These are phyloP conservation scores for Amphicarpaea edgeworthii DNA, from an alignment of 306 rosid genomes.

Conservation along the genomic window DNA sequence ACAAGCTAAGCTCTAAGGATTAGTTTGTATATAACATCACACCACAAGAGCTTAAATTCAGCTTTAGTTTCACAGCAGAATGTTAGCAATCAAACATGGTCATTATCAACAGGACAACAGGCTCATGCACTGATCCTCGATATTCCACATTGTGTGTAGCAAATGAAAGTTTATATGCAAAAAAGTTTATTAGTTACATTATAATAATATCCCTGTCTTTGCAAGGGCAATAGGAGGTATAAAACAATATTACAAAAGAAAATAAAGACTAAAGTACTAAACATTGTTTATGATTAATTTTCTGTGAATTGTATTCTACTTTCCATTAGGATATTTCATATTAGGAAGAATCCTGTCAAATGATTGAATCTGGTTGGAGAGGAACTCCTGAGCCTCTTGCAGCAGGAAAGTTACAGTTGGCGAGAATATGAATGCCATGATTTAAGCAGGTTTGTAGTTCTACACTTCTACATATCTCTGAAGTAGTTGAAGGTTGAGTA, in stretches of 20 bases:
- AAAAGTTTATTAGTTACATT: neutral
- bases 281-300: neutral
- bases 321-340: conserved; percentile 6
- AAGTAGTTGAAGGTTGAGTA: conserved; percentile 11
- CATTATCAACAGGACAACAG: conserved; percentile 1
- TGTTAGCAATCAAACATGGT: neutral
- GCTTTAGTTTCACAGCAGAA: conserved; percentile 17
- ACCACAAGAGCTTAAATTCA: conserved; percentile 1
- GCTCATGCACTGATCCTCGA: conserved; percentile 2
- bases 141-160: conserved; percentile 21
- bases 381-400: conserved; percentile 5
- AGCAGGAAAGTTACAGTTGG: conserved; percentile 28
- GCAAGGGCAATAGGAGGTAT: neutral
- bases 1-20: conserved; percentile 6
- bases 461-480: neutral
- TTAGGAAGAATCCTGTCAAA: conserved; percentile 8
- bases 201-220: conserved; percentile 1
- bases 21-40: conserved; percentile 9
- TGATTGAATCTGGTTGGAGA: conserved; percentile 13
- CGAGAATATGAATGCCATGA: conserved; percentile 31
- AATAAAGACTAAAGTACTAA: neutral
- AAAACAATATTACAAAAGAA: conserved; percentile 31
- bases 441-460: conserved; percentile 2
- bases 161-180: conserved; percentile 6
- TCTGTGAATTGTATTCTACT: neutral